Conservation (phyloP, 2,329 filamentous ascomycete genomes). For the Aspergillus costaricaensis region DNA sequence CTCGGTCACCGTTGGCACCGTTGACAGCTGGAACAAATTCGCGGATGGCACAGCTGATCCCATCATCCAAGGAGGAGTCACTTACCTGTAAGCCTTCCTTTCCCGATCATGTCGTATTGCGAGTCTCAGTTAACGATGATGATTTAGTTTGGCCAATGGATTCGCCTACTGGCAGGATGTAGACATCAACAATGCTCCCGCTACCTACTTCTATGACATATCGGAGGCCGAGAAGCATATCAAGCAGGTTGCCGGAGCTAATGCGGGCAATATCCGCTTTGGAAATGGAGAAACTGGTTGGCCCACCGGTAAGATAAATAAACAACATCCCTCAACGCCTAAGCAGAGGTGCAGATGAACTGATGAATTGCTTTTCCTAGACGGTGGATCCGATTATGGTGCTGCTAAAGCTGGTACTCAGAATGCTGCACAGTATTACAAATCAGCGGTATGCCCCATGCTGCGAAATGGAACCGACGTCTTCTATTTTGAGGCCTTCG, state of each 20-base stretch:
- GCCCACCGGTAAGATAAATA: constrained; percentile 53
- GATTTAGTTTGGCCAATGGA: constrained; percentile 61
- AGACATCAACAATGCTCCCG: constrained; percentile 58
- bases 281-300: constrained; percentile 71
- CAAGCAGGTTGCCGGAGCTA: constrained; percentile 58
- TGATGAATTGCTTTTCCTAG: constrained; percentile 14
- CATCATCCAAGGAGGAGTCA: constrained; percentile 61
- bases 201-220: constrained; percentile 69
- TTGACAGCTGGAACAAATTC: constrained; percentile 73
- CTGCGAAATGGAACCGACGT: constrained; percentile 67
- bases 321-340: neutral
- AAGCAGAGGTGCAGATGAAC: constrained; percentile 4
- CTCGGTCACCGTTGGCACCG: constrained; percentile 63
- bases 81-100: constrained; percentile 52
- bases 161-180: constrained; percentile 74
- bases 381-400: constrained; percentile 63
- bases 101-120: neutral
- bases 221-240: constrained; percentile 64
- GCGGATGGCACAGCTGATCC: constrained; percentile 68
- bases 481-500: constrained; percentile 74
- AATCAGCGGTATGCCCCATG: constrained; percentile 64
- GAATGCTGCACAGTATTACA: constrained; percentile 63
- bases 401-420: constrained; percentile 60
- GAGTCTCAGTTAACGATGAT: neutral
- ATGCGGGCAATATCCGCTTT: constrained; percentile 59